Percentiles rank a stretch among this genome's conserved stretches.
Conservation (phyloP, 305 asterid genomes). For the Fraxinus angustifolia region DNA sequence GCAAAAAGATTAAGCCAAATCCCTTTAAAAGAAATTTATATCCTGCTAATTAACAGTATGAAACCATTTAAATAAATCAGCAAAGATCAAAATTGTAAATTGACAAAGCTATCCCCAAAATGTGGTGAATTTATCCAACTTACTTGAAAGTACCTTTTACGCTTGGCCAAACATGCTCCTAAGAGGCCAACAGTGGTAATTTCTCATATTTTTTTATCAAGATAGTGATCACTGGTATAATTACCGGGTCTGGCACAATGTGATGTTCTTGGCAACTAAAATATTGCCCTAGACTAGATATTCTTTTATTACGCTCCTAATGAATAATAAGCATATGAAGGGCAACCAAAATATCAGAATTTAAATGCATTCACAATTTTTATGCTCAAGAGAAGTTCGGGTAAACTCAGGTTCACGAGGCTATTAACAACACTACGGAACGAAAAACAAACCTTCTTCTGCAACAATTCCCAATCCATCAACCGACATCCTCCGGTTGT, state of each 20-base stretch:
- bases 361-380: neutral
- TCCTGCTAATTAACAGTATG: neutral
- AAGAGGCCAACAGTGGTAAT: neutral
- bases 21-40: neutral
- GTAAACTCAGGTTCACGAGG: neutral
- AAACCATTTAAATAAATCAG: neutral
- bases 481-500: slow-evolving; percentile 40
- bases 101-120: neutral
- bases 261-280: neutral
- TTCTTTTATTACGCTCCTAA: neutral
- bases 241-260: neutral
- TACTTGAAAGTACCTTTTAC: neutral
- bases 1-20: neutral
- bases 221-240: neutral
- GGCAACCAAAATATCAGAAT: neutral
- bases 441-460: slow-evolving; percentile 52
- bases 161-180: neutral
- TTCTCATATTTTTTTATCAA: neutral
- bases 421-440: neutral
- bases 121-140: neutral
- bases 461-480: slow-evolving; percentile 85
- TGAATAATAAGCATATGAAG: neutral
- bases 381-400: neutral
- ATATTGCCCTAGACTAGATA: neutral
- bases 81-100: neutral